Conservation (phyloP, 257 asterid species). For the Jaltomata sinuosa region DNA sequence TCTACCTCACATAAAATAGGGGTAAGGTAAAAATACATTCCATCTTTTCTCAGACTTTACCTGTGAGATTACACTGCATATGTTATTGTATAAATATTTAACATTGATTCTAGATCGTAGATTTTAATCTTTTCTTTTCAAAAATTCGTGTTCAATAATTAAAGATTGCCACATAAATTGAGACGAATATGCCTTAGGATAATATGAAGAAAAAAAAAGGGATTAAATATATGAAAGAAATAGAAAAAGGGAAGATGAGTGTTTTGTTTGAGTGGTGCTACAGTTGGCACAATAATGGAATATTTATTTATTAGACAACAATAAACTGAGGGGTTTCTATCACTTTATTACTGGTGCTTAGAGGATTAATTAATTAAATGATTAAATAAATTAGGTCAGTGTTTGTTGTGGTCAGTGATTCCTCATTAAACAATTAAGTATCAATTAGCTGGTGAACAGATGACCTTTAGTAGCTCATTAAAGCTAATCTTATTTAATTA, state of each 20-base stretch:
- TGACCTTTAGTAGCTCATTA: background rate
- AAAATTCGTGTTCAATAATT: background rate
- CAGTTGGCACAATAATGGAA: constrained; percentile 1
- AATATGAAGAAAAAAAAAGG: background rate
- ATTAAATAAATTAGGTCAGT: background rate
- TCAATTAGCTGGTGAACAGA: background rate
- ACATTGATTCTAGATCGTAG: background rate
- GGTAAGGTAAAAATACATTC: no score
- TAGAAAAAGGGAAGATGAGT: background rate
- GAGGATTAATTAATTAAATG: background rate
- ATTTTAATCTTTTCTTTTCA: background rate
- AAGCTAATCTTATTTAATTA: background rate
- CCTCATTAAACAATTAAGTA: background rate
- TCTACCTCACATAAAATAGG: no score
- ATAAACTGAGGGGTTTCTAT: background rate
- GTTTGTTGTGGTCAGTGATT: constrained; percentile 6
- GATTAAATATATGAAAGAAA: background rate
- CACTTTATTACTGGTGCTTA: background rate
- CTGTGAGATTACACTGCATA: no score
- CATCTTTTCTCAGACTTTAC: no score
- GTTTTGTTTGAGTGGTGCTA: constrained; percentile 1
- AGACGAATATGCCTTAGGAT: background rate
- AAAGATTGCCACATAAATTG: background rate
- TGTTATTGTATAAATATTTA: background rate
- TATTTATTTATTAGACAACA: background rate